Evolutionary conservation across 257 asterid genomes (phyloP), one percentile per base, ranked within the genome.

Genomic region (Marsdenia floribunda): DNA sequence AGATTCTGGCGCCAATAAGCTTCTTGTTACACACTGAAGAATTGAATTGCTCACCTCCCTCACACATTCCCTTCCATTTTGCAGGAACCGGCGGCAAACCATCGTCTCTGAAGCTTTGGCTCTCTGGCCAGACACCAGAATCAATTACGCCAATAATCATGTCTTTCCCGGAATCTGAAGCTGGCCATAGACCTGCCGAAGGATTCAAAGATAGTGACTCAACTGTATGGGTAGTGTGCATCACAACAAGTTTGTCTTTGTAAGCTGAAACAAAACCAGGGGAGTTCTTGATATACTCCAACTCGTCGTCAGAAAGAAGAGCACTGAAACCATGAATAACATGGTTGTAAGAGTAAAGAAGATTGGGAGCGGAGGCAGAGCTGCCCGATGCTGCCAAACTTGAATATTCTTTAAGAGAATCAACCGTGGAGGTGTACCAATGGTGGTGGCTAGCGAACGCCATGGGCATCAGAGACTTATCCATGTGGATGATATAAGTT

Each of bases 81-180:
- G 64, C 29, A 1, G 84, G 84, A 63, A 73, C 40, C 22, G 44
- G 52, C 1, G 85, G 37, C 87, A 88, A 81, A 13, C 90, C 93
- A 11, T 80, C 86, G 37, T 88, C 93, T 0, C 4, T 29, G 50
- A 60, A 88, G 76, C 90, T 86, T 0, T 19, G 73, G 52, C 90
- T 83, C 53, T 86, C 93, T 0, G 90, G 88, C 87, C 88, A 86
- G 13, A 88, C 83, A 1, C 88, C 88, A 3, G 88, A 75, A 76
- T 88, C 92, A 26, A 88, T 80, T 3, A 78, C 82, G 0, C 90
- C 89, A 1, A 86, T 50, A 11, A 86, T 88, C 55, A 88, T 85
- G 50, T 78, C 87, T 14, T 73, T 77, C 0, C 90, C 90, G 49
- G 76, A 86, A 0, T 80, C 72, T 2, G 88, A 83, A 14, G 87